Evolutionary conservation across 306 rosid genomes (phyloP).

Genomic region (Benincasa hispida): DNA sequence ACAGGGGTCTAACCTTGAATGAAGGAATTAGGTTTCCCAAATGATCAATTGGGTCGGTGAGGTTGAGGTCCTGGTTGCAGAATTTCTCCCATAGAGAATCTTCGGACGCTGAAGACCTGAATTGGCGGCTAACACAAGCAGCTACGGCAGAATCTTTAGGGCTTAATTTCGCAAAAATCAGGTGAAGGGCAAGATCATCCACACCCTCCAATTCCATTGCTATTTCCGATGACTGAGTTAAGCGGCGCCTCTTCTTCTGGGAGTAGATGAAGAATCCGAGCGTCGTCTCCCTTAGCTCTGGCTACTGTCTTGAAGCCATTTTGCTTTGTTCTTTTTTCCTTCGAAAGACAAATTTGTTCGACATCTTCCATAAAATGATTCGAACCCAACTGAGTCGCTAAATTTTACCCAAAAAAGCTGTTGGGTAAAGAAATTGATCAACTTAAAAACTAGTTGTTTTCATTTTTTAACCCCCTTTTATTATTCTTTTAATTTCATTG

Average conservation of each 20-base stretch:
- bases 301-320: neutral
- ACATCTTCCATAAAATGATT: no score
- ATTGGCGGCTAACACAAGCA: slow-evolving; percentile 43
- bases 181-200: slow-evolving; percentile 52
- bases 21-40: slow-evolving; percentile 45
- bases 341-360: no score
- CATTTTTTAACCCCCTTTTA: neutral
- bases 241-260: neutral
- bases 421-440: neutral
- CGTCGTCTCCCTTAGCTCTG: neutral
- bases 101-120: slow-evolving; percentile 44
- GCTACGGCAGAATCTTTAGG: slow-evolving; percentile 44
- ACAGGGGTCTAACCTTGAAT: slow-evolving; percentile 39
- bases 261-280: neutral
- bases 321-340: no score
- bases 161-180: slow-evolving; percentile 30
- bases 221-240: neutral
- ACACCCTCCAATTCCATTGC: slow-evolving; percentile 50
- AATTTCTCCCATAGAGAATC: slow-evolving; percentile 53
- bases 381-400: neutral
- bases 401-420: neutral
- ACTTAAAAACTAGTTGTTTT: neutral
- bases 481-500: neutral
- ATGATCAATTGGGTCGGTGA: slow-evolving; percentile 42
- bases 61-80: slow-evolving; percentile 43